A percentile compares a stretch with the other conserved stretches of the same genome.
Conservation (phyloP, 495 filamentous ascomycete genomes). For the Xylaria venustula region DNA sequence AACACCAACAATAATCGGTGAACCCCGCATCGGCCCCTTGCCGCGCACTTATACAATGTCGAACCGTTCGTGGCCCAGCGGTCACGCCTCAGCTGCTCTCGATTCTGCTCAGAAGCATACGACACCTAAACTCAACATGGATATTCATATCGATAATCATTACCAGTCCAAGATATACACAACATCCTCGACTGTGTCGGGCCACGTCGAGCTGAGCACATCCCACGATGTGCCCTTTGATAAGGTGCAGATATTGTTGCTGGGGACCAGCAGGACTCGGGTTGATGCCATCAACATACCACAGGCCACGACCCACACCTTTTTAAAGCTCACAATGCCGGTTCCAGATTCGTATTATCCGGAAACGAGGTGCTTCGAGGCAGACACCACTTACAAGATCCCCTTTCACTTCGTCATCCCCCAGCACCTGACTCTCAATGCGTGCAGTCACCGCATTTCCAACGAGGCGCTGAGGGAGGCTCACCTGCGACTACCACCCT, state of each 20-base stretch:
- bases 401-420: constrained; percentile 91
- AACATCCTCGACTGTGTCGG: constrained; percentile 44
- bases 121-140: constrained; percentile 33
- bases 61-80: constrained; percentile 12
- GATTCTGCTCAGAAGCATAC: constrained; percentile 11
- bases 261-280: constrained; percentile 57
- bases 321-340: constrained; percentile 82
- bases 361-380: constrained; percentile 63
- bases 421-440: constrained; percentile 58
- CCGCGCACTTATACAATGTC: constrained; percentile 17
- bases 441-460: constrained; percentile 45
- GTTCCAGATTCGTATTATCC: constrained; percentile 68
- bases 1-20: not conserved
- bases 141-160: constrained; percentile 46
- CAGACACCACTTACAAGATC: constrained; percentile 65
- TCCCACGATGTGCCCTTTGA: constrained; percentile 72
- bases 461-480: constrained; percentile 62
- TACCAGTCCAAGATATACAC: constrained; percentile 50
- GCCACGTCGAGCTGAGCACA: constrained; percentile 54
- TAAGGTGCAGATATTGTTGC: constrained; percentile 73
- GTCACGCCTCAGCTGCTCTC: not conserved
- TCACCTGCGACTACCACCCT: constrained; percentile 80
- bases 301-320: constrained; percentile 52
- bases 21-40: constrained; percentile 1
- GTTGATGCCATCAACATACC: constrained; percentile 43